A percentile compares a stretch with the other conserved stretches of the same genome.
These are phyloP conservation scores for Garcia nutans DNA, from an alignment of 345 rosid genomes.

Conservation along the genomic window DNA sequence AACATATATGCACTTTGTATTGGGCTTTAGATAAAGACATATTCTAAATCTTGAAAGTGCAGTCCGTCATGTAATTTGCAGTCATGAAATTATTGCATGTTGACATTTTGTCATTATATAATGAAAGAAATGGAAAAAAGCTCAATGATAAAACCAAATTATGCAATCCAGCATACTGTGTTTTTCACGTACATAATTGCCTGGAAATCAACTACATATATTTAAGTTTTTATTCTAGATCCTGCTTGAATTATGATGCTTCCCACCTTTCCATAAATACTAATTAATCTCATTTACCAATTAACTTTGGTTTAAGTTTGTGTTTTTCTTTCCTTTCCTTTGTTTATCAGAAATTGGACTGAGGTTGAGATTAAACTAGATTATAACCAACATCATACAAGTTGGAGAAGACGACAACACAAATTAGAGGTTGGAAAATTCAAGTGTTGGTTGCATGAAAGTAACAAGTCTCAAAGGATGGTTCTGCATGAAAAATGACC, in stretches of 20 bases:
- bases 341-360: too few relatives aligned
- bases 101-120: slow-evolving; percentile 1
- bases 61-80: not conserved
- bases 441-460: slow-evolving; percentile 12
- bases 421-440: slow-evolving; percentile 6
- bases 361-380: too few relatives aligned
- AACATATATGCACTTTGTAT: not conserved
- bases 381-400: not conserved
- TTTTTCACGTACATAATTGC: slow-evolving; percentile 11
- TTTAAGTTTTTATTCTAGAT: not conserved
- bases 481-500: slow-evolving; percentile 6
- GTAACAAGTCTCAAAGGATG: slow-evolving; percentile 6
- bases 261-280: not conserved
- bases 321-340: too few relatives aligned
- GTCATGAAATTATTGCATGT: not conserved
- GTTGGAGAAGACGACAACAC: not conserved
- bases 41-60: not conserved
- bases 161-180: slow-evolving; percentile 15
- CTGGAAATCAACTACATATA: not conserved
- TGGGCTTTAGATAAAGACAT: not conserved
- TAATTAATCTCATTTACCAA: not conserved
- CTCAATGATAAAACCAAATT: slow-evolving; percentile 1
- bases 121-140: slow-evolving; percentile 9
- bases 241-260: slow-evolving; percentile 16
- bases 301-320: too few relatives aligned